phyloP scores from a whole-genome alignment of 108 stramenopile species.

The Fistulifera pelliculosa region DNA sequence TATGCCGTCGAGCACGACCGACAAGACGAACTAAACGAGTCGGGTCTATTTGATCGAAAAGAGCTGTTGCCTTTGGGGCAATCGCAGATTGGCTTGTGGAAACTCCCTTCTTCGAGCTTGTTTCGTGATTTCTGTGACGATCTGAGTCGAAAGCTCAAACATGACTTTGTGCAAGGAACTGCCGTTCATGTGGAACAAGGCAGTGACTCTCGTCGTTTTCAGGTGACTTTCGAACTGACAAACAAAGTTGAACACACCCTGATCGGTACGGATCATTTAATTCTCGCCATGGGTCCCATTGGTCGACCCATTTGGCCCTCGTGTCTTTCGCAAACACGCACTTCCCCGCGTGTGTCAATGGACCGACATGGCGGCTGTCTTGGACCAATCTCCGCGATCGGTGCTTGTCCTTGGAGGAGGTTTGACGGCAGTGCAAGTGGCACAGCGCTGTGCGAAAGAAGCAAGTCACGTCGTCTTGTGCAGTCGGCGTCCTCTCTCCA shows the following conservation, averaged over 20 bases:
- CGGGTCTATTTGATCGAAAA: slow-evolving; percentile 30
- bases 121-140: slow-evolving; percentile 61
- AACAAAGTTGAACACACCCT: not conserved
- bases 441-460: slow-evolving; percentile 16
- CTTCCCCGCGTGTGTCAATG: slow-evolving; percentile 4
- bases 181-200: slow-evolving; percentile 14
- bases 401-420: slow-evolving; percentile 67
- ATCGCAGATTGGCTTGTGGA: slow-evolving; percentile 57
- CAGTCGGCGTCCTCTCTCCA: slow-evolving; percentile 41
- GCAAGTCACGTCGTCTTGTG: slow-evolving; percentile 20
- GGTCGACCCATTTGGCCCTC: slow-evolving; percentile 35
- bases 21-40: slow-evolving; percentile 43
- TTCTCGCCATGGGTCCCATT: slow-evolving; percentile 43
- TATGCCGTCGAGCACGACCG: slow-evolving; percentile 42
- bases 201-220: not conserved
- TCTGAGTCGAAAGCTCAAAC: slow-evolving; percentile 14
- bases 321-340: not conserved
- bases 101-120: slow-evolving; percentile 44
- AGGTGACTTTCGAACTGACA: not conserved
- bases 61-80: slow-evolving; percentile 31
- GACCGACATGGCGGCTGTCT: slow-evolving; percentile 4
- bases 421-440: slow-evolving; percentile 59
- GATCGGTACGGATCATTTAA: slow-evolving; percentile 7
- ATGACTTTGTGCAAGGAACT: slow-evolving; percentile 2
- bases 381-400: slow-evolving; percentile 4